phyloP scores from a whole-genome alignment of 228 moss, liverwort and hornwort genomes.

The Sphagnum magellanicum region DNA sequence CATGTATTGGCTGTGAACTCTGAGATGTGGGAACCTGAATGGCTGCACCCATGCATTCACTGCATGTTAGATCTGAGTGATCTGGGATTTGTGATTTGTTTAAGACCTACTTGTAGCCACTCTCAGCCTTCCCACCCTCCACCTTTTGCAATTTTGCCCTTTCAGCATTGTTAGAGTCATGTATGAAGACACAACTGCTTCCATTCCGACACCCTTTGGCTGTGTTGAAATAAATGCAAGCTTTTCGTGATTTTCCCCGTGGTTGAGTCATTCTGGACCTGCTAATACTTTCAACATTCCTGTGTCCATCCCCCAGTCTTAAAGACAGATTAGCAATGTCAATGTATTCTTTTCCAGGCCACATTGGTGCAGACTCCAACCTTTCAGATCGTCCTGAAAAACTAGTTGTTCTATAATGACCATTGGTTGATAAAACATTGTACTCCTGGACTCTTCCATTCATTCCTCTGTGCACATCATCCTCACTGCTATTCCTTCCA shows the following conservation, averaged over 20 bases:
- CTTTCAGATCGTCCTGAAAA: constrained; percentile 7
- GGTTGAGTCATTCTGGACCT: constrained; percentile 11
- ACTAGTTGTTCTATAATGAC: constrained; percentile 7
- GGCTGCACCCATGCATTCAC: no score
- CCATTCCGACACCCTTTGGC: constrained; percentile 87
- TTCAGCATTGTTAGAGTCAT: constrained; percentile 55
- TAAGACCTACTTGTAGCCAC: constrained; percentile 25
- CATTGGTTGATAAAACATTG: background rate
- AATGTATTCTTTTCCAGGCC: constrained; percentile 33
- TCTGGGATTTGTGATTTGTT: no score
- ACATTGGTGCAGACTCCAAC: constrained; percentile 22
- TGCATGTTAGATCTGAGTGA: no score
- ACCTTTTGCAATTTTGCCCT: constrained; percentile 44
- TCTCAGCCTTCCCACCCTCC: constrained; percentile 50
- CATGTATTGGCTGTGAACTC: no score
- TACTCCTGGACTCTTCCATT: background rate
- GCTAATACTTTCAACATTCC: constrained; percentile 15
- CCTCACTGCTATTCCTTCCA: constrained; percentile 44
- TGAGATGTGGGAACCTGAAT: no score
- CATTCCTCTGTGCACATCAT: constrained; percentile 7
- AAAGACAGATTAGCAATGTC: constrained; percentile 17
- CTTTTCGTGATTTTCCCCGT: constrained; percentile 69
- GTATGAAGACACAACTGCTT: constrained; percentile 69
- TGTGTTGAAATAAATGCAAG: constrained; percentile 86
- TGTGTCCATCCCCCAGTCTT: constrained; percentile 20